Base-by-base conservation (phyloP, 2,329 filamentous ascomycete genomes). In the Metarhizium humberi region DNA sequence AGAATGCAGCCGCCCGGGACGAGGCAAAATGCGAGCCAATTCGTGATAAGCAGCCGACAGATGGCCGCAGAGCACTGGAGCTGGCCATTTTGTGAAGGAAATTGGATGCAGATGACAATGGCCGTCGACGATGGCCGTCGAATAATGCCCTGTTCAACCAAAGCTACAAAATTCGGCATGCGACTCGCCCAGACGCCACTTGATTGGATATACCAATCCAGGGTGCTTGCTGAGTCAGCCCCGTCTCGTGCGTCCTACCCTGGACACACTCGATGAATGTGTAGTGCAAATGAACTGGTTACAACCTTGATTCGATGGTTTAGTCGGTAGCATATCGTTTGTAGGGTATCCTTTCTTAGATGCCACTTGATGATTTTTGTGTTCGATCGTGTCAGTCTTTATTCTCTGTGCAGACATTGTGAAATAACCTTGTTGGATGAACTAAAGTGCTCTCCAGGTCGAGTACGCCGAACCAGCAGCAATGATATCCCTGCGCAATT, bases 1-100 rank as follows among this genome's bases (percentile, higher is more conserved):
- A 82, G 69, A 84, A 79, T 60, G 67, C 56, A 32, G 66, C 64
- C 45, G 57, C 55, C 60, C 60, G 53, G 18, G 51, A 52, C 50
- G 56, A 51, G 47, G 56, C 51, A 13, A 56, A 25, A 30, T 50
- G 32, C 16, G 56, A 38, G 16, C 36, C 18, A n/a, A 57, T 47
- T 20, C 50, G 46, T 50, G 57, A 43, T 14, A 66, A 48, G 30
- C 64, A 65, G 54, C 64, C 64, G 14, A 57, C 54, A 10, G 65
- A 59, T 40, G 66, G 60, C 58, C 69, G 60, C 55, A 69, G 54
- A 40, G 62, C 60, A 61, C 55, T 65, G 36, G 64, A 50, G 50
- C 61, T 62, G 50, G 67, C 63, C 66, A 71, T 71, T 63, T 62
- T 56, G 52, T 59, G 25, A 25, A 25, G 25, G 25, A 25, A 25